phyloP scores from a whole-genome alignment of 148 eudicot genomes.

The Nepenthes mirabilis region DNA sequence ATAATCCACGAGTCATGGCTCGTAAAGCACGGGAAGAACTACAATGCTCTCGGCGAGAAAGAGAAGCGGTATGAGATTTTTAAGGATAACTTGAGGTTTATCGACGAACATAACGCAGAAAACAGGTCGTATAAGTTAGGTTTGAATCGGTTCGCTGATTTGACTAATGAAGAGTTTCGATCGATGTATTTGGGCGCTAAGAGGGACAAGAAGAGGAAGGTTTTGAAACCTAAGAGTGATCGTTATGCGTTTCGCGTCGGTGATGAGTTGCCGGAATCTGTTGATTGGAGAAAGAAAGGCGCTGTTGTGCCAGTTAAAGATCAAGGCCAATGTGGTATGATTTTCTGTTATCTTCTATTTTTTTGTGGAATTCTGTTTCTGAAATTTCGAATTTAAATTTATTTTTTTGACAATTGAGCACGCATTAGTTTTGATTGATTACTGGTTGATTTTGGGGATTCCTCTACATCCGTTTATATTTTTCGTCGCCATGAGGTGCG shows the following conservation, averaged over 20 bases:
- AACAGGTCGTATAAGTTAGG: constrained; percentile 34
- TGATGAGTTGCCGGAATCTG: constrained; percentile 43
- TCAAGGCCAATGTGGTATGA: constrained; percentile 73
- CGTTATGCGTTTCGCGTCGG: constrained; percentile 33
- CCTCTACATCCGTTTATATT: too few relatives aligned
- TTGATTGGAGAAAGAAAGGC: constrained; percentile 79
- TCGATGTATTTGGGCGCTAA: constrained; percentile 27
- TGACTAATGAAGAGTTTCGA: constrained; percentile 77
- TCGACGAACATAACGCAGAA: constrained; percentile 36
- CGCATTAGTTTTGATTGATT: too few relatives aligned
- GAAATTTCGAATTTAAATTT: too few relatives aligned
- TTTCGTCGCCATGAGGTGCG: too few relatives aligned
- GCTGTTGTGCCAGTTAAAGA: constrained; percentile 65
- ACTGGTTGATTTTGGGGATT: too few relatives aligned
- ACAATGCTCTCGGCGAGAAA: neutral
- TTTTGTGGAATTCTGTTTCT: neutral
- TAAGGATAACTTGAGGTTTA: constrained; percentile 44
- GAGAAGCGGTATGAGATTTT: constrained; percentile 45
- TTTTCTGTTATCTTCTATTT: neutral
- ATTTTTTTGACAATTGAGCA: too few relatives aligned
- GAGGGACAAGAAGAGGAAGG: constrained; percentile 9
- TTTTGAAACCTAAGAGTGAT: constrained; percentile 12
- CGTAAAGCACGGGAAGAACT: too few relatives aligned
- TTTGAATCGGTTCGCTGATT: constrained; percentile 60
- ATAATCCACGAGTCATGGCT: too few relatives aligned